Conservation (phyloP, 139 green algal species). For the Chlorella vulgaris region DNA sequence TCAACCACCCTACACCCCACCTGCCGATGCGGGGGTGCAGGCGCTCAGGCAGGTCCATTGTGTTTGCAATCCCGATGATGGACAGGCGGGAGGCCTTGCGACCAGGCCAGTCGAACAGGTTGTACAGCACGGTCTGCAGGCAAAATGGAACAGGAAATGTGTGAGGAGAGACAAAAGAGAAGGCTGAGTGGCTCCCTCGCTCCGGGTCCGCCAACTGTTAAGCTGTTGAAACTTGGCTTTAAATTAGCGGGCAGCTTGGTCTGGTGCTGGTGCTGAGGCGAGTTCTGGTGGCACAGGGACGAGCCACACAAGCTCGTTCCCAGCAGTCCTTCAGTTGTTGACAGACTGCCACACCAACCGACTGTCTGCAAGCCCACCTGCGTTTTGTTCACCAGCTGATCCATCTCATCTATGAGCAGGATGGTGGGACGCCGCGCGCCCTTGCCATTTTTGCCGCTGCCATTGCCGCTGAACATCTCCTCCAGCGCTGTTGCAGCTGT, state of each 20-base stretch:
- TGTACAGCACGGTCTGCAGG: conserved; percentile 91
- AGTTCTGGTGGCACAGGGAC: too few relatives aligned
- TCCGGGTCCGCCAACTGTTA: too few relatives aligned
- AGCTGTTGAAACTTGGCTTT: too few relatives aligned
- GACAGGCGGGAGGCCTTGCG: conserved; percentile 65
- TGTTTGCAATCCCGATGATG: conserved; percentile 98
- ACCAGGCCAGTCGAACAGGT: conserved; percentile 96
- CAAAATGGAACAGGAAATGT: background rate
- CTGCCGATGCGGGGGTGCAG: conserved; percentile 89
- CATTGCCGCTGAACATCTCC: conserved; percentile 60
- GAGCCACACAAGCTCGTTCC: too few relatives aligned
- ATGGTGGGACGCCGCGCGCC: conserved; percentile 56
- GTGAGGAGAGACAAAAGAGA: background rate
- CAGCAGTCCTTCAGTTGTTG: too few relatives aligned
- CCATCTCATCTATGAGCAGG: conserved; percentile 96
- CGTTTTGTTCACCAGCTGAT: conserved; percentile 91
- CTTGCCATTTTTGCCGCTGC: conserved; percentile 20
- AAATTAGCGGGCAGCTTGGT: too few relatives aligned
- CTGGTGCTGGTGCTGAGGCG: too few relatives aligned
- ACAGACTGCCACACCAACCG: background rate
- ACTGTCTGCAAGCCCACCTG: conserved; percentile 51
- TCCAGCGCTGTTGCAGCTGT: conserved; percentile 73
- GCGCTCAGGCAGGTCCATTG: conserved; percentile 94
- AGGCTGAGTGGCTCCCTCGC: background rate
- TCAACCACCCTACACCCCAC: too few relatives aligned